Conservation (phyloP, 2,329 filamentous ascomycete genomes). For the Verticillium klebahnii region DNA sequence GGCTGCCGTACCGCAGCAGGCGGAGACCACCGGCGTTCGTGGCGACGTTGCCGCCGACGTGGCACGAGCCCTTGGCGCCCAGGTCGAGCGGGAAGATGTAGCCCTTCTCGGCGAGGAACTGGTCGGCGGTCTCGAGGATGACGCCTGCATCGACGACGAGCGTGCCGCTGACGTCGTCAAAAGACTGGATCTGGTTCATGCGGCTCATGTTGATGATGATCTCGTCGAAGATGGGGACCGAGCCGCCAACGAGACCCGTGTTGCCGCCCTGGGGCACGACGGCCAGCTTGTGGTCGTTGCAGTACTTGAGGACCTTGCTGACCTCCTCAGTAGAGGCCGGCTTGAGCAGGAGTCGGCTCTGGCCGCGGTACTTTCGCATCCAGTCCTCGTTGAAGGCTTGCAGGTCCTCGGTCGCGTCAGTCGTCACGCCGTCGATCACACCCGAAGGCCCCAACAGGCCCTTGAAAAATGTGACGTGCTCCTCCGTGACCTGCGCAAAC, state of each 20-base stretch:
- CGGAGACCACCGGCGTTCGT: conserved; percentile 93
- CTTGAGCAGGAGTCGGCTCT: conserved; percentile 81
- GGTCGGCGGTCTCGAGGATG: conserved; percentile 84
- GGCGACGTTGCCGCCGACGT: conserved; percentile 91
- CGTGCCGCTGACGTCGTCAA: conserved; percentile 89
- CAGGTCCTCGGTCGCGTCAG: conserved; percentile 71
- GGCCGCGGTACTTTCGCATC: conserved; percentile 98
- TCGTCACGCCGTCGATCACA: conserved; percentile 76
- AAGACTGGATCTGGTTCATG: conserved; percentile 87
- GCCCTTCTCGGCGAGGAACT: conserved; percentile 73
- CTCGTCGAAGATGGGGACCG: conserved; percentile 96
- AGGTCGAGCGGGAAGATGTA: conserved; percentile 95
- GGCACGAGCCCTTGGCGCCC: conserved; percentile 96
- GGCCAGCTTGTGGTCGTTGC: conserved; percentile 86
- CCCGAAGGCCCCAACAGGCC: conserved; percentile 76
- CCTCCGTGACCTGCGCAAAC: conserved; percentile 67
- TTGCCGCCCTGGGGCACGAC: conserved; percentile 98
- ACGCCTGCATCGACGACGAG: conserved; percentile 88
- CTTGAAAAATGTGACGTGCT: conserved; percentile 82
- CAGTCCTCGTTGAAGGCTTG: conserved; percentile 95
- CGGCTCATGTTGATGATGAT: conserved; percentile 87
- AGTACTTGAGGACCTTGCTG: conserved; percentile 87
- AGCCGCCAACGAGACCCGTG: conserved; percentile 91
- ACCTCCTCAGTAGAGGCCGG: conserved; percentile 82
- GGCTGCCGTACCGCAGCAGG: conserved; percentile 84